These are phyloP conservation scores for Oropetium thomaeum DNA, from an alignment of 176 grass and related monocot species.

Conservation along the genomic window DNA sequence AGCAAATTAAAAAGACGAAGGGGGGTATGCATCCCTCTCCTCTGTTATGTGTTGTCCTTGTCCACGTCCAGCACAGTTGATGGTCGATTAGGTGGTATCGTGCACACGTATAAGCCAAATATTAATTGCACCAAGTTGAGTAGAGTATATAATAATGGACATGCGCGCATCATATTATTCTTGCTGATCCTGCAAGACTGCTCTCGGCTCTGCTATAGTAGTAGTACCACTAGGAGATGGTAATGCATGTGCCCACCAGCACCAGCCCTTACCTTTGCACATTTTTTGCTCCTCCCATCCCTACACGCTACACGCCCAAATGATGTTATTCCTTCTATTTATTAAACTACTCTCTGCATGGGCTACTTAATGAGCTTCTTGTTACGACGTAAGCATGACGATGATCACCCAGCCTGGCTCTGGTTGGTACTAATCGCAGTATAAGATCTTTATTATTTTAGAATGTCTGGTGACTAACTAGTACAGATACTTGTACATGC, in stretches of 20 bases:
- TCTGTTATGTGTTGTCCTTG: neutral
- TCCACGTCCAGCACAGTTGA: neutral
- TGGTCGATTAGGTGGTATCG: constrained; percentile 10
- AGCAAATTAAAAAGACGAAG: too few species aligned
- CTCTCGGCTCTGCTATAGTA: too few species aligned
- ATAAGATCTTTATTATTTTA: too few species aligned
- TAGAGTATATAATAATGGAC: constrained; percentile 13
- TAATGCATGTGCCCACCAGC: constrained; percentile 2
- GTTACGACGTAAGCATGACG: constrained; percentile 18
- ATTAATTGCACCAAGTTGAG: neutral
- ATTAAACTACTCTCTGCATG: too few species aligned
- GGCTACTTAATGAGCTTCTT: neutral
- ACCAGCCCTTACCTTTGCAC: too few species aligned
- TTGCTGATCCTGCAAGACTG: constrained; percentile 12
- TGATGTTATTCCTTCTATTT: neutral
- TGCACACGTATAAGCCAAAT: neutral
- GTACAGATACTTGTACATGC: too few species aligned
- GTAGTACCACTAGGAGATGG: constrained; percentile 4
- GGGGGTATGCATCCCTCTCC: too few species aligned
- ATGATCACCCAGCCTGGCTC: too few species aligned
- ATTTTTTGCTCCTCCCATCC: neutral
- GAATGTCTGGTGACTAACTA: too few species aligned
- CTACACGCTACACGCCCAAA: neutral
- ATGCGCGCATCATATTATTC: neutral
- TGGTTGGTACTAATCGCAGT: too few species aligned